A percentile compares a stretch with the other conserved stretches of the same genome.
Evolutionary conservation across 2,329 filamentous ascomycete species (phyloP).

Genomic region (Pestalotiopsis sp.): DNA sequence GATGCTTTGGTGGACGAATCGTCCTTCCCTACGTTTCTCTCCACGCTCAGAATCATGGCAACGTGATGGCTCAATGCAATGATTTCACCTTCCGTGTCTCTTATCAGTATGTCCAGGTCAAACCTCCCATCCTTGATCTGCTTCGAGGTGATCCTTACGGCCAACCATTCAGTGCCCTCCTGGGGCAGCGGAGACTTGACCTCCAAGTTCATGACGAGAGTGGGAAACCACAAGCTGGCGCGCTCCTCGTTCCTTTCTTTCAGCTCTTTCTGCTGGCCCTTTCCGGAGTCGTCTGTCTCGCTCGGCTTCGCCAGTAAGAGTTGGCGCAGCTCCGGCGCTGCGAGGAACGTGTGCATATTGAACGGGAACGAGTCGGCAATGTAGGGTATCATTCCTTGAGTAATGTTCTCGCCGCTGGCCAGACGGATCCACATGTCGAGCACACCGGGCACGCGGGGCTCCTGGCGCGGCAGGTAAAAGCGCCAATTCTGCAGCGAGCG

Average conservation of each 20-base stretch:
- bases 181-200: constrained; percentile 71
- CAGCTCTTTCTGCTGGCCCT: constrained; percentile 15
- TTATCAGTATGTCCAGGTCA: not conserved
- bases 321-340: not conserved
- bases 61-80: not conserved
- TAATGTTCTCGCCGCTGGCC: not conserved
- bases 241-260: constrained; percentile 11
- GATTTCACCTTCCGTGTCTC: not conserved
- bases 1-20: not conserved
- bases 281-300: not conserved
- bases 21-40: not conserved
- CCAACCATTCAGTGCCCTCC: not conserved
- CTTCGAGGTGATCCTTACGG: not conserved
- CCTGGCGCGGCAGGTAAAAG: not conserved
- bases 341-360: not conserved
- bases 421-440: not conserved
- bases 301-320: not conserved
- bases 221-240: constrained; percentile 70
- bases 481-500: not conserved
- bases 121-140: not conserved
- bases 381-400: not conserved
- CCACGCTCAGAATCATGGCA: not conserved
- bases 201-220: constrained; percentile 74
- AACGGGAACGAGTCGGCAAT: not conserved
- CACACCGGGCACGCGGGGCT: not conserved